Percentiles rank a stretch among this genome's conserved stretches.
phyloP scores from a whole-genome alignment of 768 basidiomycete species.

The Boletellus sp. region DNA sequence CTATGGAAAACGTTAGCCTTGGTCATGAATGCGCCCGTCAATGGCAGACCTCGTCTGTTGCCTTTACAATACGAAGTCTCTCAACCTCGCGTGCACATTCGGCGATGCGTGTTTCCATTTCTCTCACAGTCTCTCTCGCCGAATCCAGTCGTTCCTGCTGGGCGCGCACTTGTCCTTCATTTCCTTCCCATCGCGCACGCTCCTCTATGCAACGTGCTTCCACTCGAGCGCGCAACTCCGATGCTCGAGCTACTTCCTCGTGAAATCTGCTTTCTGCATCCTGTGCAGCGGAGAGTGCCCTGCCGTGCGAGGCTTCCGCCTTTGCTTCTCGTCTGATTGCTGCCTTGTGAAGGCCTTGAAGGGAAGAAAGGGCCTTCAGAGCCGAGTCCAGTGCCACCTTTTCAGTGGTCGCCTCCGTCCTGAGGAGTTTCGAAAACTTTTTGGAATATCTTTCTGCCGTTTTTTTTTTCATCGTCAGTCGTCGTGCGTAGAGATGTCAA shows the following conservation, averaged over 20 bases:
- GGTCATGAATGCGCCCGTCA: slow-evolving; percentile 3
- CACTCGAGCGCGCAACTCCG: slow-evolving; percentile 47
- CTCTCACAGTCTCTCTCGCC: slow-evolving; percentile 49
- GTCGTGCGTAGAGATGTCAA: neutral
- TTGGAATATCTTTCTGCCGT: slow-evolving; percentile 53
- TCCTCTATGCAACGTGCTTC: slow-evolving; percentile 47
- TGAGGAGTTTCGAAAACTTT: slow-evolving; percentile 65
- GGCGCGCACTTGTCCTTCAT: slow-evolving; percentile 44
- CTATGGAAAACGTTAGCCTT: slow-evolving; percentile 22
- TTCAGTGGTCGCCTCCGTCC: slow-evolving; percentile 64
- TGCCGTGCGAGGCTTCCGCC: slow-evolving; percentile 51
- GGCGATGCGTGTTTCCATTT: slow-evolving; percentile 58
- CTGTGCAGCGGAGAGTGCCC: slow-evolving; percentile 53
- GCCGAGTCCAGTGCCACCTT: slow-evolving; percentile 57
- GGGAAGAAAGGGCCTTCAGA: slow-evolving; percentile 58
- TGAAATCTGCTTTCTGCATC: slow-evolving; percentile 61
- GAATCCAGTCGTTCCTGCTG: slow-evolving; percentile 49
- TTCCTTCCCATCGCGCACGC: slow-evolving; percentile 54
- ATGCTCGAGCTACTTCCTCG: slow-evolving; percentile 56
- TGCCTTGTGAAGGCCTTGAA: slow-evolving; percentile 68
- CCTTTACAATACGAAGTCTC: slow-evolving; percentile 56
- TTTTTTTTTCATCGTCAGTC: neutral
- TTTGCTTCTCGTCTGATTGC: slow-evolving; percentile 64
- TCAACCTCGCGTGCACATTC: slow-evolving; percentile 77
- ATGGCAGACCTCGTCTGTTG: slow-evolving; percentile 54